A percentile compares a stretch with the other conserved stretches of the same genome.
phyloP scores from a whole-genome alignment of 2,329 filamentous ascomycete species.

The Sporothrix brasiliensis region DNA sequence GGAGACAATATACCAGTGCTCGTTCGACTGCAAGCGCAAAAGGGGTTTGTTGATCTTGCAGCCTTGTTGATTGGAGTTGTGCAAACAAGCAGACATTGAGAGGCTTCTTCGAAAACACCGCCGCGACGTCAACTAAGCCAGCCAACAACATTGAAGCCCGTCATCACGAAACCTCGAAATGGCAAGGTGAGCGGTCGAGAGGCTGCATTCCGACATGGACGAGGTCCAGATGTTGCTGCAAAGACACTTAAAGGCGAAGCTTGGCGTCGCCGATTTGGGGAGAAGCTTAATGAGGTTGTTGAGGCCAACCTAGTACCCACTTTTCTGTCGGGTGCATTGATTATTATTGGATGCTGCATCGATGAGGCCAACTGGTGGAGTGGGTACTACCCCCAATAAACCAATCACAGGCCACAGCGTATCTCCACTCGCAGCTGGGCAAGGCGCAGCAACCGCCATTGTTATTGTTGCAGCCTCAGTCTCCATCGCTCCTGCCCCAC shows the following conservation, averaged over 20 bases:
- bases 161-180: background rate
- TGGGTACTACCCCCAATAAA: background rate
- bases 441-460: conserved; percentile 16
- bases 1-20: background rate
- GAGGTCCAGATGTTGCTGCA: background rate
- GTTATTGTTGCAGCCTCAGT: background rate
- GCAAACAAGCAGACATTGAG: background rate
- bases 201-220: background rate
- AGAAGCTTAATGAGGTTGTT: conserved; percentile 7
- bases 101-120: background rate
- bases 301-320: conserved; percentile 12
- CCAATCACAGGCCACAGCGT: background rate
- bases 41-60: too few species aligned
- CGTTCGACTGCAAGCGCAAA: background rate
- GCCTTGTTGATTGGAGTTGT: background rate
- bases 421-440: conserved; percentile 4
- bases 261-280: background rate
- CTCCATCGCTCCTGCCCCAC: background rate
- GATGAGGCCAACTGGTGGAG: conserved; percentile 27
- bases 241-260: conserved; percentile 9
- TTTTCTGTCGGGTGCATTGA: background rate
- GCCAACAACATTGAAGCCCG: background rate
- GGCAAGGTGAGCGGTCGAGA: background rate
- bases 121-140: background rate
- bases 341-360: background rate